Evolutionary conservation across 176 grass and related monocot genomes (phyloP).

Genomic region (Elymus sibiricus): DNA sequence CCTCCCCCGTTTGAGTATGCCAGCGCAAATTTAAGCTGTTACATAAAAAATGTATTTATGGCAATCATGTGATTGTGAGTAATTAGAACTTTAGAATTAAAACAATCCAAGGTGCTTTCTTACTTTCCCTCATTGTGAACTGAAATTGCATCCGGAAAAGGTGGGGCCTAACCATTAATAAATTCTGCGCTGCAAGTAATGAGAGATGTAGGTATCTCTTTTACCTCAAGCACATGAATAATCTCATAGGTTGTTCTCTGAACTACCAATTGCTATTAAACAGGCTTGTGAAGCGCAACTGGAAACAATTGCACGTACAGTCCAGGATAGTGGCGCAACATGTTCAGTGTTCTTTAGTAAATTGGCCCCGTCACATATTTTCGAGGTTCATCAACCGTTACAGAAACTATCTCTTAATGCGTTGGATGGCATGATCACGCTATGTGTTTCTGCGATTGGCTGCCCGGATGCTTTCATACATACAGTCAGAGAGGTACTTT

Average conservation of each 20-base stretch:
- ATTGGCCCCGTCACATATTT: slow-evolving; percentile 83
- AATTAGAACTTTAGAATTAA: neutral
- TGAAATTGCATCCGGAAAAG: slow-evolving; percentile 1
- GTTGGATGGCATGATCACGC: slow-evolving; percentile 42
- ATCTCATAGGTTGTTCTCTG: slow-evolving; percentile 9
- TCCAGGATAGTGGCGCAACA: slow-evolving; percentile 32
- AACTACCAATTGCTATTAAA: slow-evolving; percentile 35
- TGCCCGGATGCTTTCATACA: slow-evolving; percentile 69
- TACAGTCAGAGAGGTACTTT: slow-evolving; percentile 51
- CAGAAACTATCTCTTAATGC: slow-evolving; percentile 42
- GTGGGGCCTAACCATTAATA: neutral
- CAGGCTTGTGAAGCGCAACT: slow-evolving; percentile 55
- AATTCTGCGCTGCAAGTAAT: neutral
- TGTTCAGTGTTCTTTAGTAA: slow-evolving; percentile 55
- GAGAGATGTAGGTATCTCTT: neutral
- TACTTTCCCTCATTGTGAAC: neutral
- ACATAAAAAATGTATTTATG: neutral
- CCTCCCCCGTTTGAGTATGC: neutral
- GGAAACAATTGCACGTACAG: slow-evolving; percentile 23
- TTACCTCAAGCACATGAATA: neutral
- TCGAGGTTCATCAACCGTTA: slow-evolving; percentile 48
- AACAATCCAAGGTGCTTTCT: neutral
- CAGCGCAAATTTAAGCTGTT: neutral
- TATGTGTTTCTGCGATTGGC: slow-evolving; percentile 86
- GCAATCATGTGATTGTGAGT: neutral